Conservation (phyloP, 768 basidiomycete genomes). For the Collybiopsis confluens region DNA sequence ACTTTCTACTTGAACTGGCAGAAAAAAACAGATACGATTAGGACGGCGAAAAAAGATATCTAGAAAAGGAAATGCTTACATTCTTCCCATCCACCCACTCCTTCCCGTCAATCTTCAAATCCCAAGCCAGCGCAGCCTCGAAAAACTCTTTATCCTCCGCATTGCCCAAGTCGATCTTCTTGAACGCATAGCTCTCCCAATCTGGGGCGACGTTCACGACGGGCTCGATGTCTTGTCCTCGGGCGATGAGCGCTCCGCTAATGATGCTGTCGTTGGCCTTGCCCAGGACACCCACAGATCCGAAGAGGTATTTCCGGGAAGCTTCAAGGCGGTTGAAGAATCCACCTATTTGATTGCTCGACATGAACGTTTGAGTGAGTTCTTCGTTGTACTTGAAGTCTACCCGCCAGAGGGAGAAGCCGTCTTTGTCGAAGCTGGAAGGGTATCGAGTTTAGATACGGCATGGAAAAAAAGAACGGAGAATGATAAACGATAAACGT, state of each 20-base stretch:
- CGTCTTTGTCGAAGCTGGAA: constrained; percentile 82
- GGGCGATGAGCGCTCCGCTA: constrained; percentile 75
- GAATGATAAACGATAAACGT: constrained; percentile 31
- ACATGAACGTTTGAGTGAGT: constrained; percentile 92
- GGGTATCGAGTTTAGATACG: too few relatives aligned
- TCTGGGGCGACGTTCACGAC: constrained; percentile 84
- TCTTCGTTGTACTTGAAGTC: constrained; percentile 98
- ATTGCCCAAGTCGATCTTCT: constrained; percentile 69
- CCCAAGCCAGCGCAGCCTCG: constrained; percentile 92
- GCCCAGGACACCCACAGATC: constrained; percentile 89
- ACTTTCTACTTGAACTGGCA: too few relatives aligned
- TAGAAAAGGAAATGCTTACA: constrained; percentile 41
- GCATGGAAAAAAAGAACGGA: too few relatives aligned
- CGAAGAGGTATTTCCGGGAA: constrained; percentile 95
- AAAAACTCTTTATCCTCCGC: constrained; percentile 84
- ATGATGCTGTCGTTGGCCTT: constrained; percentile 73
- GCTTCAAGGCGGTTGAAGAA: constrained; percentile 99
- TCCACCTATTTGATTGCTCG: constrained; percentile 87
- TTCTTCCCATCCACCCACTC: constrained; percentile 90
- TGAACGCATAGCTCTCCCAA: constrained; percentile 85
- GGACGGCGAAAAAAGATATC: too few relatives aligned
- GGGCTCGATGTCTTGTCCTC: constrained; percentile 70
- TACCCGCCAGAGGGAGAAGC: constrained; percentile 88
- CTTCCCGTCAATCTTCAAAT: constrained; percentile 84
- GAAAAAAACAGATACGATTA: too few relatives aligned